Evolutionary conservation across 73 alveolate species (phyloP).

Genomic region (Paramecium pentaurelia): DNA sequence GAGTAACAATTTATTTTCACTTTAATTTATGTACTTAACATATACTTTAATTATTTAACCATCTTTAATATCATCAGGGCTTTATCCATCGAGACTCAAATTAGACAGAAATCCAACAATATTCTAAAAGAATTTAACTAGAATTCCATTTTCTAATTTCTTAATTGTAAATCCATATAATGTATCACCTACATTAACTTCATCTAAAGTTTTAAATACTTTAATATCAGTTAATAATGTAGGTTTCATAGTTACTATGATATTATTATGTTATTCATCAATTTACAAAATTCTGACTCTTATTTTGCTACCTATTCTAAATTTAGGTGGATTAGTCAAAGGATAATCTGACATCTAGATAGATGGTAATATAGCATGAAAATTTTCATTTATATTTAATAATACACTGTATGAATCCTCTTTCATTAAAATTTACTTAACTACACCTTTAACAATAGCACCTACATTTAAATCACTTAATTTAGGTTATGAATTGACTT

Average conservation of each 20-base stretch:
- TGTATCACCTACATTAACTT: neutral
- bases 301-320: constrained; percentile 6
- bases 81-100: constrained; percentile 7
- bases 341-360: constrained; percentile 15
- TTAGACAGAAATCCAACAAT: constrained; percentile 38
- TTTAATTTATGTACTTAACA: neutral
- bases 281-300: neutral
- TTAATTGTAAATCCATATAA: neutral
- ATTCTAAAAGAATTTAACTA: constrained; percentile 12
- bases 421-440: neutral
- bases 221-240: neutral
- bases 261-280: constrained; percentile 17
- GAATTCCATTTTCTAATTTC: neutral
- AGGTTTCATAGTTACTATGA: constrained; percentile 2
- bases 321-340: neutral
- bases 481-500: neutral
- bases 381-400: neutral
- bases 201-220: neutral
- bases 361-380: neutral
- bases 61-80: neutral
- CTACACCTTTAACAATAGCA: neutral
- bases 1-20: neutral
- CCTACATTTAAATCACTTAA: constrained; percentile 11
- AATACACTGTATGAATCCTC: neutral
- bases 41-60: constrained; percentile 6